phyloP scores from a whole-genome alignment of 495 filamentous ascomycete genomes.

The Aspergillus affinis region DNA sequence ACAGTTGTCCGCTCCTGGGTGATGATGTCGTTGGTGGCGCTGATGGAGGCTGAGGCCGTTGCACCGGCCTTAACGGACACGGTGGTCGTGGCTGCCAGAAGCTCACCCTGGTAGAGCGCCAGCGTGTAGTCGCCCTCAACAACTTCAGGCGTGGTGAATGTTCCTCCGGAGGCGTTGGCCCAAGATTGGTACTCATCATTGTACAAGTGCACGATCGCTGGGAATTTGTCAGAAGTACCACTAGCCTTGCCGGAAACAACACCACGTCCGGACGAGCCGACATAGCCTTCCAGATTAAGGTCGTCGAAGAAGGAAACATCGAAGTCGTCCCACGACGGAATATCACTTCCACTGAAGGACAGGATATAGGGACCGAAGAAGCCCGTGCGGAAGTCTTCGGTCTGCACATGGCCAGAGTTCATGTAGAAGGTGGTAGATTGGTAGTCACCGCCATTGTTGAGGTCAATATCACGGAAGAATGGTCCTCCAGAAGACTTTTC shows the following conservation, averaged over 20 bases:
- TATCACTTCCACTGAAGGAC: slow-evolving; percentile 5
- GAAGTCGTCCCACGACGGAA: slow-evolving; percentile 7
- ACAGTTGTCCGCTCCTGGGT: not conserved
- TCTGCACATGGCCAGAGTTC: slow-evolving; percentile 12
- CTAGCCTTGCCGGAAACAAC: not conserved
- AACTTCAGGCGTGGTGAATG: not conserved
- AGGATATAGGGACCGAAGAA: slow-evolving; percentile 12
- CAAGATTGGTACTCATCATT: not conserved
- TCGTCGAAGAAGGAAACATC: slow-evolving; percentile 8
- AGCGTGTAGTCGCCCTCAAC: not conserved
- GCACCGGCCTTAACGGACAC: not conserved
- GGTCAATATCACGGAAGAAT: slow-evolving; percentile 10
- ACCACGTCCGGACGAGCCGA: not conserved
- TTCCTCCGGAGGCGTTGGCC: not conserved
- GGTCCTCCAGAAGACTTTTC: slow-evolving; percentile 10
- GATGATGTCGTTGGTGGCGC: not conserved
- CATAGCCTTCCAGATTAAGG: not conserved
- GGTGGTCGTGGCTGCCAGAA: not conserved
- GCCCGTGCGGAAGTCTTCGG: slow-evolving; percentile 7
- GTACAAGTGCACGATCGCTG: not conserved
- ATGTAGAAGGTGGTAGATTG: slow-evolving; percentile 10
- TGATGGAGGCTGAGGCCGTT: not conserved
- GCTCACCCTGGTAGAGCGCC: not conserved
- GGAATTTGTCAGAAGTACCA: not conserved
- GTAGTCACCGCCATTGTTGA: slow-evolving; percentile 2